Conservation (phyloP, 2,329 filamentous ascomycete genomes). For the Chrysoporthe puriensis region DNA sequence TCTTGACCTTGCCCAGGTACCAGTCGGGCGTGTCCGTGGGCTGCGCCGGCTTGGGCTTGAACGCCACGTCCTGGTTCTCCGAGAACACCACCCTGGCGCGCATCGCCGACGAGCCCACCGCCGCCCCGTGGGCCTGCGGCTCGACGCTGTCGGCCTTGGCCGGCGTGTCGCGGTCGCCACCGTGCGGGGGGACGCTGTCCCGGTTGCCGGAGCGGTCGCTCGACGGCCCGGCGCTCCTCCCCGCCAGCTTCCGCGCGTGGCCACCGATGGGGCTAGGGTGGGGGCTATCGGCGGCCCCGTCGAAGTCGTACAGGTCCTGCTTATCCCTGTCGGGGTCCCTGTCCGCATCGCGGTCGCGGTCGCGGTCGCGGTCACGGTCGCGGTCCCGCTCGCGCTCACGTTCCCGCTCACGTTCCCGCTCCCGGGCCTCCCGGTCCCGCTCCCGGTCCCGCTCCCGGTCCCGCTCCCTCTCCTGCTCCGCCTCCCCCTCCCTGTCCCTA, state of each 20-base stretch:
- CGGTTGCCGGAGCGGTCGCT: slow-evolving; percentile 38
- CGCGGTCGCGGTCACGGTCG: slow-evolving; percentile 14
- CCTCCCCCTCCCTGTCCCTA: slow-evolving; percentile 29
- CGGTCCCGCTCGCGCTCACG: slow-evolving; percentile 21
- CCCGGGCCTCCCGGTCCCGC: slow-evolving; percentile 28
- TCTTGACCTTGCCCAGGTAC: slow-evolving; percentile 79
- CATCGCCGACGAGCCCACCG: slow-evolving; percentile 42
- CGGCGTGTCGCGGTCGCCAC: slow-evolving; percentile 55
- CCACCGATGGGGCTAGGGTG: slow-evolving; percentile 45
- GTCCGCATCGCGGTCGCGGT: slow-evolving; percentile 40
- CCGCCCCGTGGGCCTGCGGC: slow-evolving; percentile 46
- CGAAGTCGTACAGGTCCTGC: slow-evolving; percentile 48
- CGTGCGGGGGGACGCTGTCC: slow-evolving; percentile 38
- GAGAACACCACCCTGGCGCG: slow-evolving; percentile 60
- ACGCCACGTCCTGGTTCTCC: slow-evolving; percentile 68
- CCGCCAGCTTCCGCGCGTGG: slow-evolving; percentile 42
- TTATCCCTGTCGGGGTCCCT: slow-evolving; percentile 31
- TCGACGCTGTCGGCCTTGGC: slow-evolving; percentile 61
- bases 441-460: slow-evolving; percentile 27
- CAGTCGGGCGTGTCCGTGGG: slow-evolving; percentile 60
- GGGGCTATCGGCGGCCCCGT: slow-evolving; percentile 47
- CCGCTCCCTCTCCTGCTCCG: slow-evolving; percentile 29
- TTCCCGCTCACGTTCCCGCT: slow-evolving; percentile 30
- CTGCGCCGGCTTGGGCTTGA: slow-evolving; percentile 60
- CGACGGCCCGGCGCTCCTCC: slow-evolving; percentile 34